Base-by-base conservation (phyloP, 371 early-diverging fungal species). In the Dentiscutata heterogama region DNA sequence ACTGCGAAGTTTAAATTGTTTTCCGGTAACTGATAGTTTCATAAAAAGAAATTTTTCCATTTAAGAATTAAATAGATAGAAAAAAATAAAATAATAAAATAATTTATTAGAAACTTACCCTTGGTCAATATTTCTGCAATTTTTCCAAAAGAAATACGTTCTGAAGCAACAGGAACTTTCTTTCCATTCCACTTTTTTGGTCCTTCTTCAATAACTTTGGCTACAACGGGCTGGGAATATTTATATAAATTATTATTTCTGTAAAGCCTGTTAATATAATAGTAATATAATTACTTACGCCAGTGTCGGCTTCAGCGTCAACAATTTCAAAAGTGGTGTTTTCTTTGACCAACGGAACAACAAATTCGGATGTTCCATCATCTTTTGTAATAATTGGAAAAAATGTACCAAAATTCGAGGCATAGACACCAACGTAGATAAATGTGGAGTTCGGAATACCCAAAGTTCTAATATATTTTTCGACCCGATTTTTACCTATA, bases 181-280 rank as follows among this genome's bases (percentile, higher is more conserved):
- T 70, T 70, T n/a, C 70, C 70, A 20, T 70, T 70, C 70, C 70
- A 70, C 18, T 70, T 70, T 11, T 31, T 6, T 16, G 70, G 70
- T 39, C 70, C 70, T 70, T 70, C 70, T 35, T 70, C 70, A 70
- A 70, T 70, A 70, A 70, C 35, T 70, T 70, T 70, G n/a, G 70
- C 70, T 29, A 70, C 70, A 46, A 70, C 35, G 13, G 63, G 63
- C 63, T 63, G n/a, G 14, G 29, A 63, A 63, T 7, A 63, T 46
- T 46, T 46, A 63, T 8, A 25, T 13, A 61, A 13, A 27, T 63
- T 27, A 4, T 3, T 11, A 27, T 11, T 25, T 63, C 5, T 63
- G n/a, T 5, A 63, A 63, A 22, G 10, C 11, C 46, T 46, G 46
- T 46, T 11, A 11, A 10, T 22, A 13, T 22, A 14, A 27, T 27